These are phyloP conservation scores for Setomelanomma holmii DNA, from an alignment of 2,329 filamentous ascomycete genomes.

Conservation along the genomic window DNA sequence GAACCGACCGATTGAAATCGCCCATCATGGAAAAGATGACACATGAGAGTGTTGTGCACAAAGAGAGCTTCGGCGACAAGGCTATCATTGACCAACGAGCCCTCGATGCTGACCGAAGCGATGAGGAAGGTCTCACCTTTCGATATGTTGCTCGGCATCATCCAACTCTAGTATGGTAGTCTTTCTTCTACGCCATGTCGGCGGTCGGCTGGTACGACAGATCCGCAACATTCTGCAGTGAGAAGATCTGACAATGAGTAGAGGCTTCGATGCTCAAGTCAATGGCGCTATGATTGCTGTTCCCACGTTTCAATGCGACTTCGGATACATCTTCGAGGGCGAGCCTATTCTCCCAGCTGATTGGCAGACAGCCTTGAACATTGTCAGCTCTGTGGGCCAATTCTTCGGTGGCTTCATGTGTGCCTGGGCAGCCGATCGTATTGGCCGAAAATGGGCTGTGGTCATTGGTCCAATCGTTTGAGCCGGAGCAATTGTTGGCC, in stretches of 20 bases:
- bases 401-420: slow-evolving; percentile 60
- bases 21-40: background rate
- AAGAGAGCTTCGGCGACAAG: background rate
- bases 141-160: slow-evolving; percentile 11
- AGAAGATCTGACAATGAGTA: slow-evolving; percentile 1
- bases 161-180: slow-evolving; percentile 16
- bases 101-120: slow-evolving; percentile 5
- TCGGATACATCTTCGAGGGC: slow-evolving; percentile 54
- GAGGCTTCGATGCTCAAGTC: slow-evolving; percentile 67
- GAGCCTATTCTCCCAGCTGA: slow-evolving; percentile 45
- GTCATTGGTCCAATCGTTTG: slow-evolving; percentile 18
- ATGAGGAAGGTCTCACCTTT: slow-evolving; percentile 15
- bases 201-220: slow-evolving; percentile 19
- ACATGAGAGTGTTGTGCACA: background rate
- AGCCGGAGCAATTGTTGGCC: slow-evolving; percentile 63
- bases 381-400: slow-evolving; percentile 60
- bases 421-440: slow-evolving; percentile 43
- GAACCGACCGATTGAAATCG: background rate
- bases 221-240: background rate
- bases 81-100: background rate
- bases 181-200: slow-evolving; percentile 19
- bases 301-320: slow-evolving; percentile 62
- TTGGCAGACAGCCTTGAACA: slow-evolving; percentile 49
- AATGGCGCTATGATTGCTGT: slow-evolving; percentile 66
- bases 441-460: slow-evolving; percentile 35